phyloP scores from a whole-genome alignment of 768 basidiomycete genomes.

The Tricholoma flavovirens region DNA sequence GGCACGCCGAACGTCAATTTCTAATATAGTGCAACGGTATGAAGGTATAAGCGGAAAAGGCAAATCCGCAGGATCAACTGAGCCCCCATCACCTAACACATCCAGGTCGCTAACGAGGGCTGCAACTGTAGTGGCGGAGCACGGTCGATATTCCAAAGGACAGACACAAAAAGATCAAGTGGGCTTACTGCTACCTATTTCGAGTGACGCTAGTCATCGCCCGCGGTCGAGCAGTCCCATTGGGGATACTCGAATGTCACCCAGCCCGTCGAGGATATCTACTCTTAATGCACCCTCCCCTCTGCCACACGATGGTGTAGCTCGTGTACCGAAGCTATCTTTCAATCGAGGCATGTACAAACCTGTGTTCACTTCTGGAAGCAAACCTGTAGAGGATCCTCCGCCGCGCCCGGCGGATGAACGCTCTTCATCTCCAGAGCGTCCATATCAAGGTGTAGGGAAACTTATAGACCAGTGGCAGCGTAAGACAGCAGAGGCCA shows the following conservation, averaged over 20 bases:
- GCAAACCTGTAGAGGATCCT: conserved; percentile 15
- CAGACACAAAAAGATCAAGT: conserved; percentile 7
- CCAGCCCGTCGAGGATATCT: background rate
- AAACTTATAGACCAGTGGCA: conserved; percentile 88
- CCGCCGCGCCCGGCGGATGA: conserved; percentile 15
- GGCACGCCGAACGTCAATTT: conserved; percentile 68
- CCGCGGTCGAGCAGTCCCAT: conserved; percentile 8
- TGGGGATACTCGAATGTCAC: background rate
- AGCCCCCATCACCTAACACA: conserved; percentile 28
- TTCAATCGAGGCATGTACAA: conserved; percentile 21
- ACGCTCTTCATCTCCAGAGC: conserved; percentile 65
- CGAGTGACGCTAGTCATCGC: conserved; percentile 6
- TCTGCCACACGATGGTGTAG: conserved; percentile 10
- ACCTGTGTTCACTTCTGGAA: conserved; percentile 12
- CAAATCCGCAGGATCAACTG: conserved; percentile 21
- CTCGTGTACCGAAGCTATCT: conserved; percentile 25
- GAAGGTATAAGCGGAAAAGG: conserved; percentile 54
- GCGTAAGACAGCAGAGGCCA: conserved; percentile 63
- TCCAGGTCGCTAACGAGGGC: conserved; percentile 14
- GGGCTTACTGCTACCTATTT: background rate
- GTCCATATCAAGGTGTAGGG: conserved; percentile 77
- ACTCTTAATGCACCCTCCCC: conserved; percentile 8
- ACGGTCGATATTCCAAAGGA: conserved; percentile 9
- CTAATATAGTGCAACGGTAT: conserved; percentile 80
- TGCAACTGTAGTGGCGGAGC: conserved; percentile 6